phyloP scores from a whole-genome alignment of 768 basidiomycete genomes.

The Tricholoma saponaceum region DNA sequence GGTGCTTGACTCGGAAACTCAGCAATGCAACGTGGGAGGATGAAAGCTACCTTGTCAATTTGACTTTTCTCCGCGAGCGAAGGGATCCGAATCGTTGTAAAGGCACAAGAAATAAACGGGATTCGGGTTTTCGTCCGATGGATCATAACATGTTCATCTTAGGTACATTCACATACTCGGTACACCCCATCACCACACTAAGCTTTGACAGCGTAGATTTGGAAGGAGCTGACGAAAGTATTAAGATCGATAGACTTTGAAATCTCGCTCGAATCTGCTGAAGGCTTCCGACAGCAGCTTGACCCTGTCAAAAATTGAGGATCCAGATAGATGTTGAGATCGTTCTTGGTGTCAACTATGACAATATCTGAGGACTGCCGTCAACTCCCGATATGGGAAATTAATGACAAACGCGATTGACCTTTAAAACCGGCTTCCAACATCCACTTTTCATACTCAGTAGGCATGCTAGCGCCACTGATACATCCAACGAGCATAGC shows the following conservation, averaged over 20 bases:
- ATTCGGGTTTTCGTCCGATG: too few relatives aligned
- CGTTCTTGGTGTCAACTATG: constrained; percentile 36
- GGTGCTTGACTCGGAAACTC: too few relatives aligned
- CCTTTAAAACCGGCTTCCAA: constrained; percentile 21
- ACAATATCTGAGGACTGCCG: constrained; percentile 28
- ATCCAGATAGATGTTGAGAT: constrained; percentile 21
- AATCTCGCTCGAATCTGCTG: background rate
- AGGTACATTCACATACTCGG: background rate
- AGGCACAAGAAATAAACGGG: too few relatives aligned
- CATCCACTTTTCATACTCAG: constrained; percentile 36
- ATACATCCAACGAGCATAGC: constrained; percentile 41
- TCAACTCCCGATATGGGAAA: background rate
- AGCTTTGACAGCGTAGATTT: background rate
- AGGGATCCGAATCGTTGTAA: too few relatives aligned
- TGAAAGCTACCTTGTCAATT: too few relatives aligned
- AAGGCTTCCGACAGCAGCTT: background rate
- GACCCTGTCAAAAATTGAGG: background rate
- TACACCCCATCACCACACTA: background rate
- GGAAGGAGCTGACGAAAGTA: background rate
- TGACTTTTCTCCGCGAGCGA: too few relatives aligned
- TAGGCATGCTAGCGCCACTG: constrained; percentile 37
- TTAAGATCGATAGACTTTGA: background rate
- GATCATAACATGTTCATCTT: too few relatives aligned
- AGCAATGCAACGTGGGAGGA: too few relatives aligned
- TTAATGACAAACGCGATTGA: background rate